These are phyloP conservation scores for Xylariaceae sp. DNA, from an alignment of 2,329 filamentous ascomycete species.

Conservation along the genomic window DNA sequence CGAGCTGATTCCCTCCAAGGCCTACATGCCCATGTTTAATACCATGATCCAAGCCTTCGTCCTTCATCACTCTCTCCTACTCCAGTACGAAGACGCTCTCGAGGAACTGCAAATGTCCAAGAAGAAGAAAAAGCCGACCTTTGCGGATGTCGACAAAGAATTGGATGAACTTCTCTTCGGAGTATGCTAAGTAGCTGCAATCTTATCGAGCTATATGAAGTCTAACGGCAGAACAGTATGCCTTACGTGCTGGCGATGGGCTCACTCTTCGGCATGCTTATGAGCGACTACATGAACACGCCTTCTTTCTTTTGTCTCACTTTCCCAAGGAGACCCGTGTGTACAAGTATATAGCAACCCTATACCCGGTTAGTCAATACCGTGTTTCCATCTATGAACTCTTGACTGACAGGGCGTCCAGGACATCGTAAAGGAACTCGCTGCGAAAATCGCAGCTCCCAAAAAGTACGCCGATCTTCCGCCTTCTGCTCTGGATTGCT, in stretches of 20 bases:
- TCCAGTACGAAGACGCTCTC: constrained; percentile 44
- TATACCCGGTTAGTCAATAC: constrained; percentile 37
- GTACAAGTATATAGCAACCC: constrained; percentile 41
- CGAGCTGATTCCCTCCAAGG: constrained; percentile 53
- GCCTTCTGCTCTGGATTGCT: constrained; percentile 12
- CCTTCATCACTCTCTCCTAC: constrained; percentile 57
- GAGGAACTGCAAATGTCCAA: constrained; percentile 30
- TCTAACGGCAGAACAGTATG: constrained; percentile 37
- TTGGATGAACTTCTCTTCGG: constrained; percentile 34
- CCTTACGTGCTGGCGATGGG: constrained; percentile 47
- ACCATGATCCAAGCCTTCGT: constrained; percentile 58
- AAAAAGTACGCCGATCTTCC: background rate
- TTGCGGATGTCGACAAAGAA: constrained; percentile 27
- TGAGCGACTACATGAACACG: constrained; percentile 43
- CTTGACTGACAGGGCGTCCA: constrained; percentile 12
- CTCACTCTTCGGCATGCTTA: constrained; percentile 45
- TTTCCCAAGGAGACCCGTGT: constrained; percentile 46
- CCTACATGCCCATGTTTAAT: constrained; percentile 52
- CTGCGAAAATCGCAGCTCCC: constrained; percentile 11
- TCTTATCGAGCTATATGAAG: background rate
- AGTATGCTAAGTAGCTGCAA: constrained; percentile 18
- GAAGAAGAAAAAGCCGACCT: constrained; percentile 31
- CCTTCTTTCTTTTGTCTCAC: constrained; percentile 48
- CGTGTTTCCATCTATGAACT: background rate
- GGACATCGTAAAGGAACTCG: constrained; percentile 19